phyloP scores from a whole-genome alignment of 2,329 filamentous ascomycete genomes.

The Fusarium sacchari region DNA sequence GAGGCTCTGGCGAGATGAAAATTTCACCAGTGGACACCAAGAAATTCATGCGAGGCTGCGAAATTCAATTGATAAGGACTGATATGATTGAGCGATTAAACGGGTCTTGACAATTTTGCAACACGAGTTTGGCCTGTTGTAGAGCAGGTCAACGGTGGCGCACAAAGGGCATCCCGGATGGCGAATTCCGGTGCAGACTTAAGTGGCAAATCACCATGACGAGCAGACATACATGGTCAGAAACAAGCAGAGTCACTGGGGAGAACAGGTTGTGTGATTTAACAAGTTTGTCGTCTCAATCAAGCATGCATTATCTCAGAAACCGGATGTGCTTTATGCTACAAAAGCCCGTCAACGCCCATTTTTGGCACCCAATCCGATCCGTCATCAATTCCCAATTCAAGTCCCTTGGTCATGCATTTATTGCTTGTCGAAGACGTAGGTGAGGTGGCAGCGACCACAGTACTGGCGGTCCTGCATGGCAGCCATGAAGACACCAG shows the following conservation, averaged over 20 bases:
- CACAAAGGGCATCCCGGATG: not conserved
- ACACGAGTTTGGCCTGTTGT: not conserved
- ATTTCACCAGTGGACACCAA: conserved; percentile 29
- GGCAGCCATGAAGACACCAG: conserved; percentile 99
- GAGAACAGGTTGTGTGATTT: conserved; percentile 1
- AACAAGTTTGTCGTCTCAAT: conserved; percentile 45
- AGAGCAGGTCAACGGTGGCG: accelerated
- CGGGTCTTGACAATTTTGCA: not conserved
- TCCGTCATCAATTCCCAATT: conserved; percentile 47
- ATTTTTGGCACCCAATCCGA: conserved; percentile 49
- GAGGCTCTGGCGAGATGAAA: conserved; percentile 38
- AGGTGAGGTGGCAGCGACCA: conserved; percentile 77
- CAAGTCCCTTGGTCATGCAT: conserved; percentile 43
- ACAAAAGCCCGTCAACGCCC: conserved; percentile 54
- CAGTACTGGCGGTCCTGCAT: conserved; percentile 99
- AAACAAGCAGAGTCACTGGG: not conserved
- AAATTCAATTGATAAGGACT: conserved; percentile 15
- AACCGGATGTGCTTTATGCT: conserved; percentile 55
- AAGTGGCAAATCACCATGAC: not conserved
- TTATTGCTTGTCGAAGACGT: conserved; percentile 77
- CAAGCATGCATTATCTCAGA: conserved; percentile 54
- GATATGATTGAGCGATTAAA: not conserved
- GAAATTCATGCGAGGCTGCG: conserved; percentile 39
- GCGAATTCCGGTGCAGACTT: not conserved
- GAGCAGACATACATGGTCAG: not conserved